Evolutionary conservation across 306 rosid genomes (phyloP), one percentile per base, ranked within the genome.

Genomic region (Dalbergia oliveri): DNA sequence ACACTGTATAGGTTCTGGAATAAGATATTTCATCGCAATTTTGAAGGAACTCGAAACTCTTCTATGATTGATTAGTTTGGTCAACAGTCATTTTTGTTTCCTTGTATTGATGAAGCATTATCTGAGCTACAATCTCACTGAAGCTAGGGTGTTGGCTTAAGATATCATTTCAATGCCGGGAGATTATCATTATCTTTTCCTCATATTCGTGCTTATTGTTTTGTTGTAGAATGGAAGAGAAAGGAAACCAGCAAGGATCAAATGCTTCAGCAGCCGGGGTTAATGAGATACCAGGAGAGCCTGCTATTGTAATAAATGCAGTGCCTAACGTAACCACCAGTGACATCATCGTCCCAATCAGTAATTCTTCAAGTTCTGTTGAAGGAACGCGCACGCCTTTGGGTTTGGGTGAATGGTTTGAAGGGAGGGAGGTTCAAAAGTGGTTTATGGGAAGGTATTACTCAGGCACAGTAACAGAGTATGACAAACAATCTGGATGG

Each of bases 371-470:
- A 69, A 75, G 53, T 58, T 78, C 67, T 23, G 81, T 26, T 13
- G 88, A 84, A 54, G 88, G 84, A 54, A 56, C 67, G 4, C 45
- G 5, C 3, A 57, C 14, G 56, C 68, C 75, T 68, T 81, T 76
- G 10, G 77, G 78, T 69, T 90, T 91, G 71, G 97, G 97, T 61
- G 92, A 91, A 58, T 94, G 97, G 95, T 80, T 93, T 50, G 90
- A 85, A 80, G 99, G 99, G 56, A 88, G 99, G 87, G 86, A 83
- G 68, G 90, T 94, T n/a, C 84, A 3, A 6, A 94, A 94, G 87
- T 72, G 81, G 91, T 94, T 94, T 58, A 90, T 81, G 73, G 91
- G 85, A 54, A 82, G 79, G 12, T 88, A 90, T 81, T 94, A 79
- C 80, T 57, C 81, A 0, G 97, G 98, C 9, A 44, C 37, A 14